A percentile compares a stretch with the other conserved stretches of the same genome.
Evolutionary conservation across 257 asterid genomes (phyloP).

Genomic region (Solanum chilense): DNA sequence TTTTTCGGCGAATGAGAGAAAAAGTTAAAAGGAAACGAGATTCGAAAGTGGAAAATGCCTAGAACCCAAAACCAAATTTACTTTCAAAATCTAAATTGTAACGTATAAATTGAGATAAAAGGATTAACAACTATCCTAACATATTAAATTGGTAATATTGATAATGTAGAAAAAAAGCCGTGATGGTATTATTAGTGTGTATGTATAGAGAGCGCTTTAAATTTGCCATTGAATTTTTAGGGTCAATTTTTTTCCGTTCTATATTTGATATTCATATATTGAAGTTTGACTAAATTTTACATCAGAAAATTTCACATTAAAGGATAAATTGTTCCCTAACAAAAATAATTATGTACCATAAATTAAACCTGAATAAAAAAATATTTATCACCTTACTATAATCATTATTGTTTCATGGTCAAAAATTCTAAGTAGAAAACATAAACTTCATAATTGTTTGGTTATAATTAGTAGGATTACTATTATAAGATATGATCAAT

Average conservation of each 20-base stretch:
- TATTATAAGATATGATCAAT: neutral
- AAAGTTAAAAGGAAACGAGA: neutral
- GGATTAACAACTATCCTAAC: neutral
- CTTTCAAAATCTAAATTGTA: too few species aligned
- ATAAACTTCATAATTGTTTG: neutral
- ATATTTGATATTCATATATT: neutral
- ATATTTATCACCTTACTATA: neutral
- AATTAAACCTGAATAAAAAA: rapidly evolving
- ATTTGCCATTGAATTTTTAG: neutral
- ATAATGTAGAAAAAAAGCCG: neutral
- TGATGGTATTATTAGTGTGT: neutral
- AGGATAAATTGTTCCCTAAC: neutral
- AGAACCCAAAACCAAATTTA: neutral
- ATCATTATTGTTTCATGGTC: neutral
- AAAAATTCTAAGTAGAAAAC: neutral
- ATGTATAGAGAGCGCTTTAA: neutral
- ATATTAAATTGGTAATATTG: too few species aligned
- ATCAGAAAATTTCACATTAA: too few species aligned
- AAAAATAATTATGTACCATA: too few species aligned
- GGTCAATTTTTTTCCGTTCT: too few species aligned
- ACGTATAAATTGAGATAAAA: neutral
- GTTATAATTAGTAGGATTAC: neutral
- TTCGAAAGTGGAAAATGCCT: too few species aligned
- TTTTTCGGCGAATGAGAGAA: neutral
- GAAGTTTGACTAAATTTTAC: too few species aligned